Base-by-base conservation (phyloP, 768 basidiomycete genomes). In the Calocera viscosa region DNA sequence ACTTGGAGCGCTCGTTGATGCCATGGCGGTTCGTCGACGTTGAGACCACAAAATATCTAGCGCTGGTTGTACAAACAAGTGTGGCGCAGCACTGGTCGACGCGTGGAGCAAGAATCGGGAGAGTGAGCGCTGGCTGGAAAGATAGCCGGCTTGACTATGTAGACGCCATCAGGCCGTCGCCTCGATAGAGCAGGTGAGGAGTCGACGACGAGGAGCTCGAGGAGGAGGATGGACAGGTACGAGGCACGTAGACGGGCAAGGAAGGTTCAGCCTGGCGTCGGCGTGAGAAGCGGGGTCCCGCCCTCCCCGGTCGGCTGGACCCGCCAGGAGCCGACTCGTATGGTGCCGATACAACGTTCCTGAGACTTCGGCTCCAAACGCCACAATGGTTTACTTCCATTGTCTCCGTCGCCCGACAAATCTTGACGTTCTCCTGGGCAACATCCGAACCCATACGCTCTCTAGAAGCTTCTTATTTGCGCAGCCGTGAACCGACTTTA, bases 251-350 rank as follows among this genome's bases (percentile, higher is more conserved):
- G 30, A 26, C 7, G 2, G 16, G 10, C 14, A 7, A 28, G 53
- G 26, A 60, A 60, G 53, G 53, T 60, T 60, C 53, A 60, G 53
- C 14, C 26, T 47, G 43, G 26, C 26, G 14, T 30, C 14, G 16
- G 26, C 53, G 53, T 60, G 53, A 26, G 53, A 60, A 14, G 53
- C 53, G 22, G 53, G 53, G 53, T 60, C 53, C 53, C 5, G 30
- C 5, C 53, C 53, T 26, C 19, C 22, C 53, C n/a, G n/a, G n/a
- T n/a, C n/a, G n/a, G n/a, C n/a, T n/a, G n/a, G 35, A 38, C 35
- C 14, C 35, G 5, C 7, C 35, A 14, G 5, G 35, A 14, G 7
- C 14, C 35, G 14, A 38, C 35, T 5, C 35, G 35, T 3, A 2
- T 22, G 22, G 14, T 16, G 24, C 53, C 53, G 53, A 19, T 19